Percentiles rank a stretch among this genome's conserved stretches.
Evolutionary conservation across 305 asterid genomes (phyloP).

Genomic region (Rubia peregrina): DNA sequence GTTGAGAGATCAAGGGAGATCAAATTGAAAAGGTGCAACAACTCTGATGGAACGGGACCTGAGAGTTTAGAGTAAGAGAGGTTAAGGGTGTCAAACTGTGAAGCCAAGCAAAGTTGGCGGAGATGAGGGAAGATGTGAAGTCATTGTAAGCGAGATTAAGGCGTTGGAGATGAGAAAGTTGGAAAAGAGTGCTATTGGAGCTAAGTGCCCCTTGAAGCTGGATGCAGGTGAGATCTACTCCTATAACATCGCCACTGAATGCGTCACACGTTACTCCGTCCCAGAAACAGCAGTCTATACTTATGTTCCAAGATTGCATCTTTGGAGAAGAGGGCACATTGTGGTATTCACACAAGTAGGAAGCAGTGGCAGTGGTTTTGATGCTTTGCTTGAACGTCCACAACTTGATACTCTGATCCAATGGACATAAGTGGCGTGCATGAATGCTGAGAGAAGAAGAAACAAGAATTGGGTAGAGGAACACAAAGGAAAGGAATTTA

Average conservation of each 20-base stretch:
- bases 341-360: conserved; percentile 15
- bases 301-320: conserved; percentile 22
- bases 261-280: conserved; percentile 24
- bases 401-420: conserved; percentile 17
- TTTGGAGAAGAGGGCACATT: conserved; percentile 12
- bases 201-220: conserved; percentile 22
- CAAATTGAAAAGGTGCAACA: conserved; percentile 17
- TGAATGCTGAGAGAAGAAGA: not conserved
- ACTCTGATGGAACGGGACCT: conserved; percentile 20
- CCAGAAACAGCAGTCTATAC: conserved; percentile 26
- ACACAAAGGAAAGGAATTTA: conserved; percentile 10
- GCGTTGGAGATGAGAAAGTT: conserved; percentile 14
- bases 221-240: conserved; percentile 29
- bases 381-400: conserved; percentile 17
- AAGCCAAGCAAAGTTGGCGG: conserved; percentile 13
- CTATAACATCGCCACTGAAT: conserved; percentile 18
- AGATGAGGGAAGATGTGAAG: conserved; percentile 21
- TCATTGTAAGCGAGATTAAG: conserved; percentile 27
- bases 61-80: conserved; percentile 20
- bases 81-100: conserved; percentile 19
- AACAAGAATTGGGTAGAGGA: conserved; percentile 3
- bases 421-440: conserved; percentile 12
- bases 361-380: conserved; percentile 8
- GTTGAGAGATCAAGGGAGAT: conserved; percentile 29
- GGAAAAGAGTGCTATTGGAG: conserved; percentile 27